Base-by-base conservation (phyloP, 2,329 filamentous ascomycete genomes). In the Fusarium chaquense region DNA sequence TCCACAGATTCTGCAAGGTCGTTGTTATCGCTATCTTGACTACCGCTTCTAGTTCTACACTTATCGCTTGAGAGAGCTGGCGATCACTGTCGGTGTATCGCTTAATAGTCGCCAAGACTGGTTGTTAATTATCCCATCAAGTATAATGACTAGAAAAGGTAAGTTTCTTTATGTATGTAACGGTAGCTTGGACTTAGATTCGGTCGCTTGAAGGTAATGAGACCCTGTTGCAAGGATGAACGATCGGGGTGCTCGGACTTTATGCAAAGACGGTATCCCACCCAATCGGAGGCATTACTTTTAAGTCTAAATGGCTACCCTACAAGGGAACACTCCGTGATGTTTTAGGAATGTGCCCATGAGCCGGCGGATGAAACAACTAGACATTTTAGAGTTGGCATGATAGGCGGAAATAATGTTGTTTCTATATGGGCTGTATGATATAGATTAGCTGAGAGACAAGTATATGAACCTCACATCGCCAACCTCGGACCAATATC, bases 311-410 rank as follows among this genome's bases (percentile, higher is more conserved):
- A 30, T 24, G 44, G 24, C 15, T 33, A 41, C 40, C 40, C 63
- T 51, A 64, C 44, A 66, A 11, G 33, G 28, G 46, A 43, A 56
- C 54, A 16, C 49, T 67, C 63, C 63, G 63, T 62, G 38, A 49
- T 35, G 28, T 36, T 64, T 52, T 28, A 53, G 35, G 30, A 66
- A 61, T 50, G 41, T 66, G 51, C 24, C 26, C 33, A 51, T 53
- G 24, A 46, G n/a, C 55, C 40, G 53, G 32, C 26, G 45, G 38
- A 50, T 60, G 63, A 68, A 65, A 68, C 58, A 11, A 16, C 3
- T 18, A 47, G 53, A 58, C 58, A 32, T 15, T 36, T 65, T 60
- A 54, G 62, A 53, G 28, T 38, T 26, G 32, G 22, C 11, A 20
- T 49, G 46, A 57, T 56, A 47, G 24, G 30, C 59, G 36, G 15